These are phyloP conservation scores for Teratosphaeria zuluensis DNA, from an alignment of 2,329 filamentous ascomycete species.

Conservation along the genomic window DNA sequence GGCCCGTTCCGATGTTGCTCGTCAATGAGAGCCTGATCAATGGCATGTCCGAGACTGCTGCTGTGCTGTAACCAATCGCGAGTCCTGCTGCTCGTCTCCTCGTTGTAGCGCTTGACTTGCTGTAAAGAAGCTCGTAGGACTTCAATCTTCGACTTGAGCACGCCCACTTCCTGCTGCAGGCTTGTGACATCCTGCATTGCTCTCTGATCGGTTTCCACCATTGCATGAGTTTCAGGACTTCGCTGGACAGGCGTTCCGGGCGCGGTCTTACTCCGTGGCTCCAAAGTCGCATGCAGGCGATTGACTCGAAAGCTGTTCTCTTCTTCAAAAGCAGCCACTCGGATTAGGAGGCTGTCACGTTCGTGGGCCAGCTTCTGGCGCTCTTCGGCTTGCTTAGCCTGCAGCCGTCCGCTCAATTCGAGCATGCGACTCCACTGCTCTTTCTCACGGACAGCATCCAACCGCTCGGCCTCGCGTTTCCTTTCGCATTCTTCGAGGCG, in stretches of 20 bases:
- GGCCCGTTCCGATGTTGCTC: not conserved
- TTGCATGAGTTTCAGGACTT: not conserved
- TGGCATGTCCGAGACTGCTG: not conserved
- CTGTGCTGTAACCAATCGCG: not conserved
- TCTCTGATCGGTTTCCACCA: not conserved
- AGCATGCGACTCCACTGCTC: constrained; percentile 43
- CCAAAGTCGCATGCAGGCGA: not conserved
- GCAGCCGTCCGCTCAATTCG: constrained; percentile 39
- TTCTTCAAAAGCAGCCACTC: constrained; percentile 7
- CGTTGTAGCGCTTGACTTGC: not conserved
- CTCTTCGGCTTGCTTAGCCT: constrained; percentile 35
- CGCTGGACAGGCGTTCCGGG: not conserved
- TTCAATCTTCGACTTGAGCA: constrained; percentile 2
- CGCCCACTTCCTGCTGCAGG: constrained; percentile 3
- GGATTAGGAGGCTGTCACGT: constrained; percentile 22
- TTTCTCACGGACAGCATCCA: constrained; percentile 33
- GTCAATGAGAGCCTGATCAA: constrained; percentile 3
- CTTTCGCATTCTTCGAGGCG: constrained; percentile 41
- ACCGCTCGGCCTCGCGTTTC: constrained; percentile 38
- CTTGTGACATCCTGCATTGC: not conserved
- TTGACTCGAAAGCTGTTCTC: not conserved
- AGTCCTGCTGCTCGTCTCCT: not conserved
- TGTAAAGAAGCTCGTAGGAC: not conserved
- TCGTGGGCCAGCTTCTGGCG: constrained; percentile 34
- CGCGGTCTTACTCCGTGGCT: not conserved